These are phyloP conservation scores for Sordariomycetes sp. DNA, from an alignment of 2,329 filamentous ascomycete species.

Conservation along the genomic window DNA sequence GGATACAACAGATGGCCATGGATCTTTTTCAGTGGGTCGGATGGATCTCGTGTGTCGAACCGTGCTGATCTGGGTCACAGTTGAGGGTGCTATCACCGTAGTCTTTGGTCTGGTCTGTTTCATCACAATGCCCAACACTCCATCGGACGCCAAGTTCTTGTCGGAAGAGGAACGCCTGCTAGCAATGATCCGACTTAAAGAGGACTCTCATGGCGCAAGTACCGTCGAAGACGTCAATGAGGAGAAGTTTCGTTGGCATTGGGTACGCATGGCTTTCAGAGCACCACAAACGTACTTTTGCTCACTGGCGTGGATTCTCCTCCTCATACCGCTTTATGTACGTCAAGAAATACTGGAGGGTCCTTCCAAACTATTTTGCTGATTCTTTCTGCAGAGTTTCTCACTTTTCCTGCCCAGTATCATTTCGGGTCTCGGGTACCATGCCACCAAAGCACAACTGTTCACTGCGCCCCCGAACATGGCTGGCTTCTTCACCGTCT, in stretches of 20 bases:
- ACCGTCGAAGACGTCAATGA: conserved; percentile 19
- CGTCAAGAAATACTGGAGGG: too few relatives aligned
- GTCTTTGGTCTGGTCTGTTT: conserved; percentile 24
- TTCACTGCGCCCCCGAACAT: conserved; percentile 26
- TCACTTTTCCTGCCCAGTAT: conserved; percentile 20
- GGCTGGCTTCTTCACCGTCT: conserved; percentile 19
- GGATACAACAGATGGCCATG: conserved; percentile 12
- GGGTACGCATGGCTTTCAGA: conserved; percentile 18
- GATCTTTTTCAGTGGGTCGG: conserved; percentile 12
- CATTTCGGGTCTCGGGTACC: conserved; percentile 21
- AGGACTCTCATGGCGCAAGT: conserved; percentile 13
- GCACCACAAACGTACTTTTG: conserved; percentile 16
- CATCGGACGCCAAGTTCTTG: conserved; percentile 4
- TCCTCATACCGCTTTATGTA: conserved; percentile 15
- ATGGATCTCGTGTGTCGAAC: not conserved
- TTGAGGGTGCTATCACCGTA: conserved; percentile 15
- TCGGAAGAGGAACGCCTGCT: not conserved
- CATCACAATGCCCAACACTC: conserved; percentile 26
- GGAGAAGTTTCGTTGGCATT: conserved; percentile 11
- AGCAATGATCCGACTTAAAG: not conserved
- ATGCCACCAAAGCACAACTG: conserved; percentile 19
- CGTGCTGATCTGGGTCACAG: not conserved
- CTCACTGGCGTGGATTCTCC: conserved; percentile 9
- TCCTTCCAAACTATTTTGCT: too few relatives aligned
- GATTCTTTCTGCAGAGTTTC: not conserved